Evolutionary conservation across 2,329 filamentous ascomycete genomes (phyloP).

Genomic region (Verticillium nubilum): DNA sequence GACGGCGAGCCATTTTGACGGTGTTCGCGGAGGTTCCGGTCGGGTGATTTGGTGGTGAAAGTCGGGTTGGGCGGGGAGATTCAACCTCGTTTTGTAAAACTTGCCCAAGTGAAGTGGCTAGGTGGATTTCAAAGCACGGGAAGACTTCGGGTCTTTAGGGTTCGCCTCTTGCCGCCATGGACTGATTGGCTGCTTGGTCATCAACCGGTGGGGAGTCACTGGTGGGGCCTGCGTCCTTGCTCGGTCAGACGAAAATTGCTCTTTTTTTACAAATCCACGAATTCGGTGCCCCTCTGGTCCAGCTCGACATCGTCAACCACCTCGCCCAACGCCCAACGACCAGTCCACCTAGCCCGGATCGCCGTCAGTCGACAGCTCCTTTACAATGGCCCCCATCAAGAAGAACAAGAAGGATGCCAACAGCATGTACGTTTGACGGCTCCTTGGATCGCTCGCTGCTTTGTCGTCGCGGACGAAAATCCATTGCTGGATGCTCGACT

Average conservation of each 20-base stretch:
- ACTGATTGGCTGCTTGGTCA: conserved; percentile 19
- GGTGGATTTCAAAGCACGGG: conserved; percentile 31
- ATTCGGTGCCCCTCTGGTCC: not conserved
- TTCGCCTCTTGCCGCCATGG: not conserved
- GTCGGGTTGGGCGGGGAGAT: not conserved
- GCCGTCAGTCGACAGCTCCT: conserved; percentile 30
- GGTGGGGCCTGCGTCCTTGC: conserved; percentile 13
- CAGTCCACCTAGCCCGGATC: not conserved
- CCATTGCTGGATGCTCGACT: not conserved
- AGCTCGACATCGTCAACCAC: conserved; percentile 6
- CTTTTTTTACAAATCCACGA: not conserved
- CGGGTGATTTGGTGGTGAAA: conserved; percentile 21
- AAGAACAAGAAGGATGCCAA: conserved; percentile 84
- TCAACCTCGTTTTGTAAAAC: not conserved
- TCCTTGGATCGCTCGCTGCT: not conserved
- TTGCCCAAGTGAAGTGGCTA: not conserved
- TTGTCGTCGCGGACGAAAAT: not conserved
- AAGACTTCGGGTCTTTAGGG: conserved; percentile 8
- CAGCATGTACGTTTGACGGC: conserved; percentile 39
- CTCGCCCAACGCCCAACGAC: conserved; percentile 9
- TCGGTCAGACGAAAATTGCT: not conserved
- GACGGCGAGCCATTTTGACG: conserved; percentile 98
- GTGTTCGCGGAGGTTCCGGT: conserved; percentile 38
- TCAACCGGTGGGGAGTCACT: conserved; percentile 25
- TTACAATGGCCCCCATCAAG: conserved; percentile 63